Conservation (phyloP, 345 rosid species). For the Crucihimalaya himalaica region DNA sequence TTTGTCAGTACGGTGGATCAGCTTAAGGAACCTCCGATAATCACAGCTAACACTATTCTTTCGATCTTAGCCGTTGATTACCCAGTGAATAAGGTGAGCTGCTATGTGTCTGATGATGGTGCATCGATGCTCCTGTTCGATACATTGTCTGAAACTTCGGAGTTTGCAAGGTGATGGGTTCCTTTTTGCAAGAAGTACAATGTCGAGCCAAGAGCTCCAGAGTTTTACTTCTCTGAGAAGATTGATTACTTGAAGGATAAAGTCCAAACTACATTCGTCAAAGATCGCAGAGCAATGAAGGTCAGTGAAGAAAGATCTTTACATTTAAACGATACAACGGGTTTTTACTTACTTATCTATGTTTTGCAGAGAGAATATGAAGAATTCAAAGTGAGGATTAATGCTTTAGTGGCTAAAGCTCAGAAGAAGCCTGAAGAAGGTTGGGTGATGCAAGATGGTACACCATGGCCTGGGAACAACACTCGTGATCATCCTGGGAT, state of each 20-base stretch:
- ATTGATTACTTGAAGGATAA: conserved; percentile 95
- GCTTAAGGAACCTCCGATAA: conserved; percentile 97
- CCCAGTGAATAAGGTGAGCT: conserved; percentile 84
- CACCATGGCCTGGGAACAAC: conserved; percentile 99
- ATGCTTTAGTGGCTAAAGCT: conserved; percentile 90
- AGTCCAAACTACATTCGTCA: conserved; percentile 90
- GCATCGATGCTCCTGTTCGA: conserved; percentile 96
- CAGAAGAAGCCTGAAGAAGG: conserved; percentile 99
- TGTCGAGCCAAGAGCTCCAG: conserved; percentile 91
- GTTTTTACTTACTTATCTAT: neutral
- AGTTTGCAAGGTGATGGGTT: conserved; percentile 97
- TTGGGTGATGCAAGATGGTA: conserved; percentile 99
- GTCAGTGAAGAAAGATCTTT: conserved; percentile 40
- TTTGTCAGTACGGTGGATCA: conserved; percentile 94
- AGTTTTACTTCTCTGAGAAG: conserved; percentile 87
- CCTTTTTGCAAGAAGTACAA: conserved; percentile 89
- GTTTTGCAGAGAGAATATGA: conserved; percentile 83
- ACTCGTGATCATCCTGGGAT: conserved; percentile 99
- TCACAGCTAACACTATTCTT: conserved; percentile 91
- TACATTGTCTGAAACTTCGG: conserved; percentile 81
- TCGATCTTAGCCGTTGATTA: conserved; percentile 82
- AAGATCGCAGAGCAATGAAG: conserved; percentile 98
- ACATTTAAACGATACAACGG: neutral
- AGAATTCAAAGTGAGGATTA: conserved; percentile 95
- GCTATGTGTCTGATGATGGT: conserved; percentile 96